Evolutionary conservation across 129 eudicot species (phyloP).

Genomic region (Calendula officinalis): DNA sequence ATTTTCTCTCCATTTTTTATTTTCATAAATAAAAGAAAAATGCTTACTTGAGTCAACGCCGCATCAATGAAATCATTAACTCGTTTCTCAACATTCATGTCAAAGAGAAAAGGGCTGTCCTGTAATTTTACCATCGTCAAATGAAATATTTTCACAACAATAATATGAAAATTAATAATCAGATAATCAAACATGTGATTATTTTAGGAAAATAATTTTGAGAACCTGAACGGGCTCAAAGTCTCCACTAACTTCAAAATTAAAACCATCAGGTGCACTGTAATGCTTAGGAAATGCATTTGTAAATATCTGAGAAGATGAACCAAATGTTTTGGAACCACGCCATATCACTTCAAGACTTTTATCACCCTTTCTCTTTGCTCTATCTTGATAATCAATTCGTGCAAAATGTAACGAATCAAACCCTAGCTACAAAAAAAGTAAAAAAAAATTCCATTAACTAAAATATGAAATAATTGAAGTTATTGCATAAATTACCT

Average conservation of each 20-base stretch:
- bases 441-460: conserved; percentile 16
- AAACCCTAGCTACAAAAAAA: conserved; percentile 63
- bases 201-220: no score
- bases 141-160: not conserved
- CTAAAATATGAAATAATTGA: not conserved
- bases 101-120: conserved; percentile 80
- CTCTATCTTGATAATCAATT: conserved; percentile 90
- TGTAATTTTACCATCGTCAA: conserved; percentile 29
- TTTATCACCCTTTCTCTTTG: conserved; percentile 71
- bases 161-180: not conserved
- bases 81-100: conserved; percentile 62
- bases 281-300: conserved; percentile 82
- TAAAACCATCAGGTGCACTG: conserved; percentile 76
- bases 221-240: conserved; percentile 79
- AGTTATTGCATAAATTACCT: conserved; percentile 41
- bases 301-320: conserved; percentile 80
- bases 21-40: not conserved
- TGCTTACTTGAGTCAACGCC: conserved; percentile 64
- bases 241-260: conserved; percentile 68
- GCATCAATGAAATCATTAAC: conserved; percentile 80
- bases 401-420: conserved; percentile 95
- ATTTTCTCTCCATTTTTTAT: no score
- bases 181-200: not conserved
- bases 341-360: conserved; percentile 93
- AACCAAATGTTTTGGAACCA: conserved; percentile 88